phyloP scores from a whole-genome alignment of 202 grass and related monocot species.

The Setaria viridis region DNA sequence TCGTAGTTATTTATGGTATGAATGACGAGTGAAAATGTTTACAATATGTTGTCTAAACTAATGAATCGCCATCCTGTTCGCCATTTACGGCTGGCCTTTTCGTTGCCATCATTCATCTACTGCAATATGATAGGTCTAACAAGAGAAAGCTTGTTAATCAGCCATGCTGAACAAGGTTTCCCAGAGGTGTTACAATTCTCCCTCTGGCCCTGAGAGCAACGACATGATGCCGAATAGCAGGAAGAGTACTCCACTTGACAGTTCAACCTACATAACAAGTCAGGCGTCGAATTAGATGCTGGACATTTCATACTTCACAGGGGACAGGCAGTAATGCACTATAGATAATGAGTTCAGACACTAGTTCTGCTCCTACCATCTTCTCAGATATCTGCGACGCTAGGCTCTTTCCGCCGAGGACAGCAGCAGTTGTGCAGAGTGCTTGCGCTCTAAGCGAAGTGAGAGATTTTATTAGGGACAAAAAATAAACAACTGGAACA shows the following conservation, averaged over 20 bases:
- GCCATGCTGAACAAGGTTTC: conserved; percentile 35
- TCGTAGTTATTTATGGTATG: conserved; percentile 52
- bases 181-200: conserved; percentile 46
- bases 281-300: not conserved
- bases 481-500: not conserved
- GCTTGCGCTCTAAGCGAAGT: conserved; percentile 72
- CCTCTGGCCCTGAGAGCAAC: conserved; percentile 67
- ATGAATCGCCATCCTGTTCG: conserved; percentile 45
- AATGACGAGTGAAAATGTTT: conserved; percentile 44
- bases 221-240: conserved; percentile 92
- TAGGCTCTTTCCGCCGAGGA: conserved; percentile 93
- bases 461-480: conserved; percentile 33
- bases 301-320: conserved; percentile 1
- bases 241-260: conserved; percentile 97
- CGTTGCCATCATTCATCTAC: conserved; percentile 50
- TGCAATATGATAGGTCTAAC: conserved; percentile 47
- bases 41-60: conserved; percentile 60
- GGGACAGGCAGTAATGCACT: not conserved
- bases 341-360: conserved; percentile 1
- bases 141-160: conserved; percentile 45
- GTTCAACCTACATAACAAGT: conserved; percentile 69
- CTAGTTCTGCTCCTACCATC: conserved; percentile 60
- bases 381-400: conserved; percentile 98
- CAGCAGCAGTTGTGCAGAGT: conserved; percentile 95
- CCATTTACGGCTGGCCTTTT: conserved; percentile 43